phyloP scores from a whole-genome alignment of 306 rosid genomes.

The Abrus pulchellus region DNA sequence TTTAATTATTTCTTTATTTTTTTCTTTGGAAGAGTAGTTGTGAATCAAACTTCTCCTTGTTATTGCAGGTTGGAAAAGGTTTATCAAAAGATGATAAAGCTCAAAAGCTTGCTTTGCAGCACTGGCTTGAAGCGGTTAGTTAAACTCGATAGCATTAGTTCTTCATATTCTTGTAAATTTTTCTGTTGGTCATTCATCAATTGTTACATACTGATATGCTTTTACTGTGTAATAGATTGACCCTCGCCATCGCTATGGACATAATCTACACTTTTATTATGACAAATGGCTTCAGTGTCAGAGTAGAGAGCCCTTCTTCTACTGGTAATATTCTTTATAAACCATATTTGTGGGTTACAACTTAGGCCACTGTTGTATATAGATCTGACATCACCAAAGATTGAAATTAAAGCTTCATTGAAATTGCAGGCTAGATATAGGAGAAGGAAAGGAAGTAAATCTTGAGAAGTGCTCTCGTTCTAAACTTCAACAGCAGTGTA shows the following conservation, averaged over 20 bases:
- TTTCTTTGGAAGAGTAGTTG: not conserved
- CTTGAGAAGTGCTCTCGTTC: conserved; percentile 82
- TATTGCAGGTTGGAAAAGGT: conserved; percentile 95
- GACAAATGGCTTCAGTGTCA: conserved; percentile 89
- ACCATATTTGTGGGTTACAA: conserved; percentile 12
- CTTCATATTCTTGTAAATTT: conserved; percentile 5
- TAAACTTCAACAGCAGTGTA: conserved; percentile 92
- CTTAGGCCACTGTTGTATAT: not conserved
- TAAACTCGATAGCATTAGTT: conserved; percentile 13
- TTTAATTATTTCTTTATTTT: not conserved
- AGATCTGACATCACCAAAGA: conserved; percentile 29
- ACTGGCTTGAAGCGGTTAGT: conserved; percentile 99
- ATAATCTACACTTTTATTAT: conserved; percentile 90
- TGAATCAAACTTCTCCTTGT: conserved; percentile 36
- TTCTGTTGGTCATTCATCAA: conserved; percentile 27
- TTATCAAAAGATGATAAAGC: conserved; percentile 90
- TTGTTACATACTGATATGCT: conserved; percentile 46
- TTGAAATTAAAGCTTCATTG: conserved; percentile 33
- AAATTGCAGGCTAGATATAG: conserved; percentile 88
- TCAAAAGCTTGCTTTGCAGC: conserved; percentile 95
- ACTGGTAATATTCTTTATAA: conserved; percentile 72
- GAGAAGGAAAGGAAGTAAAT: conserved; percentile 95
- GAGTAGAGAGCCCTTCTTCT: conserved; percentile 96
- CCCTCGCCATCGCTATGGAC: conserved; percentile 98
- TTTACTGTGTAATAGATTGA: conserved; percentile 71